Percentiles rank a stretch among this genome's conserved stretches.
Conservation (phyloP, 2,329 filamentous ascomycete species). For the Diaporthe longicolla region DNA sequence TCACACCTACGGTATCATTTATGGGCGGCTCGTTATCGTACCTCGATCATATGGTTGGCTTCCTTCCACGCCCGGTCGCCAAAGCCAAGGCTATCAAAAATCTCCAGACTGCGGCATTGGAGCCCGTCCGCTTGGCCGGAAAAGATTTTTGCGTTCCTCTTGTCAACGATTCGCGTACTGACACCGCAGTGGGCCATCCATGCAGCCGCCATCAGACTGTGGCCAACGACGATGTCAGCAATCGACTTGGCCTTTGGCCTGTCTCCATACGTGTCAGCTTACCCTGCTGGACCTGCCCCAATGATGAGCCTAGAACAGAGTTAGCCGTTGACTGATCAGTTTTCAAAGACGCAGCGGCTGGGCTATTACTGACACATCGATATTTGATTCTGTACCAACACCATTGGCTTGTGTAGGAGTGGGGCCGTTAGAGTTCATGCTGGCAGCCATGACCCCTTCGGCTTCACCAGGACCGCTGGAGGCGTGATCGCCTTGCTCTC, state of each 20-base stretch:
- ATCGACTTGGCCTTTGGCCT: constrained; percentile 2
- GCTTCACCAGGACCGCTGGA: not conserved
- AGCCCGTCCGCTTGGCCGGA: constrained; percentile 62
- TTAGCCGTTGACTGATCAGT: not conserved
- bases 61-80: constrained; percentile 75
- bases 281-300: constrained; percentile 51
- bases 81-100: constrained; percentile 81
- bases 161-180: constrained; percentile 61
- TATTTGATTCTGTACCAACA: not conserved
- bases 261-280: constrained; percentile 37
- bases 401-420: not conserved
- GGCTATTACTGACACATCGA: constrained; percentile 36
- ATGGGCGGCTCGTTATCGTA: constrained; percentile 48
- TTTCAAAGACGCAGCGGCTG: not conserved
- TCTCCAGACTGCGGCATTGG: constrained; percentile 77
- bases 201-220: constrained; percentile 58
- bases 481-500: not conserved
- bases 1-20: not conserved
- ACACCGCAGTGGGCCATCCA: constrained; percentile 60
- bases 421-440: constrained; percentile 2
- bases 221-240: not conserved
- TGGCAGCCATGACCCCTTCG: not conserved
- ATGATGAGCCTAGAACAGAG: constrained; percentile 45
- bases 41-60: constrained; percentile 78
- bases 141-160: constrained; percentile 56